Evolutionary conservation across 2,329 filamentous ascomycete genomes (phyloP), one percentile per base, ranked within the genome.

Genomic region (Intubia oerlemansii): DNA sequence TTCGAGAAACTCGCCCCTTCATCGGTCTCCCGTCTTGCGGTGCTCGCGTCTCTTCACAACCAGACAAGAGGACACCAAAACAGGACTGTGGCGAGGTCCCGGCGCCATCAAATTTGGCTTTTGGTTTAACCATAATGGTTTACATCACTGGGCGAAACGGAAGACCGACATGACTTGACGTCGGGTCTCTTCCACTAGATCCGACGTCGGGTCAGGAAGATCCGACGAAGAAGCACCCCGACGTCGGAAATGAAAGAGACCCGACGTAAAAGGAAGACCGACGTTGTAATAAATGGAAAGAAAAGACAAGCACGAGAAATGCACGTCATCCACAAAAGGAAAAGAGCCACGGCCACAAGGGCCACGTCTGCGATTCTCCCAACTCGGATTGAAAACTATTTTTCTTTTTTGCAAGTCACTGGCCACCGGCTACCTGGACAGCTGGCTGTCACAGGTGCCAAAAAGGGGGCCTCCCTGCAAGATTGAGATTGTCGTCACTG

Each of bases 361-460:
- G 7, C 28, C 26, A 17, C 19, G 34, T 36, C 34, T 36, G 17
- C 34, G 28, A 36, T 36, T 33, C 29, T 22, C 33, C 35, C 28
- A 31, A 35, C 47, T 51, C 49, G 37, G 49, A 50, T 51, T 51
- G 49, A 51, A 51, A 51, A 51, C 49, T 51, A 50, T 35, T 8
- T 21, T n/a, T 8, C n/a, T 21, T n/a, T n/a, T n/a, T n/a, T n/a
- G n/a, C n/a, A n/a, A n/a, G n/a, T n/a, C n/a, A n/a, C n/a, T n/a
- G n/a, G n/a, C n/a, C n/a, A n/a, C n/a, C n/a, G n/a, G n/a, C n/a
- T n/a, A n/a, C n/a, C n/a, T n/a, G n/a, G n/a, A n/a, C n/a, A n/a
- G n/a, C n/a, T n/a, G n/a, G n/a, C n/a, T n/a, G n/a, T n/a, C n/a
- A n/a, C n/a, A n/a, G n/a, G n/a, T n/a, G n/a, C n/a, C n/a, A n/a